phyloP scores from a whole-genome alignment of 257 asterid species.

The Solanum etuberosum region DNA sequence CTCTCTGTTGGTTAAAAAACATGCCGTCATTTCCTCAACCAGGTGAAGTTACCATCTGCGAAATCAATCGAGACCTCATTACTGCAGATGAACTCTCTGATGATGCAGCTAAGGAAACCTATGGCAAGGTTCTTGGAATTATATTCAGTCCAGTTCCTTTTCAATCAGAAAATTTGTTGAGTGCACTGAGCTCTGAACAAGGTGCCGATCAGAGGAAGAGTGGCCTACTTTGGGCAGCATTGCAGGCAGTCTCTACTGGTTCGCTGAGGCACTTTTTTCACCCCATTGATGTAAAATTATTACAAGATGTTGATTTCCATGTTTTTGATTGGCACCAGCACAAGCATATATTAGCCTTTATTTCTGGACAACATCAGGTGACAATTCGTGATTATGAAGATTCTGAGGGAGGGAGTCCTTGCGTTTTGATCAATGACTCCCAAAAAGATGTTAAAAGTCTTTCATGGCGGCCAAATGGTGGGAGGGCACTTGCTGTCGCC shows the following conservation, averaged over 20 bases:
- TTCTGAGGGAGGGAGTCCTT: constrained; percentile 64
- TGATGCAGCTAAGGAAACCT: constrained; percentile 68
- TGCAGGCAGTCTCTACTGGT: constrained; percentile 38
- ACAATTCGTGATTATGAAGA: constrained; percentile 75
- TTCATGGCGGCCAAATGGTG: constrained; percentile 97
- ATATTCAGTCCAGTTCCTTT: constrained; percentile 63
- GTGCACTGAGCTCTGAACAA: constrained; percentile 22
- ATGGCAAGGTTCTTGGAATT: constrained; percentile 63
- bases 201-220: constrained; percentile 21
- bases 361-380: constrained; percentile 72
- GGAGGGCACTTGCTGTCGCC: constrained; percentile 75
- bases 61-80: constrained; percentile 75
- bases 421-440: constrained; percentile 47
- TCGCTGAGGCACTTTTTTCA: constrained; percentile 40
- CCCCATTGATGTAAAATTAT: constrained; percentile 60
- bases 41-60: constrained; percentile 81
- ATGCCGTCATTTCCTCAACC: constrained; percentile 88
- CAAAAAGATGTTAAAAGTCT: constrained; percentile 70
- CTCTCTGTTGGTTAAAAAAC: neutral
- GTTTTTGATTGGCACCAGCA: constrained; percentile 77
- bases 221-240: constrained; percentile 25
- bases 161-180: constrained; percentile 31
- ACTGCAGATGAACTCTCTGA: constrained; percentile 62
- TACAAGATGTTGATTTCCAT: constrained; percentile 52
- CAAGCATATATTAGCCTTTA: constrained; percentile 69